Evolutionary conservation across 257 asterid genomes (phyloP).

Genomic region (Solanum tacnaense): DNA sequence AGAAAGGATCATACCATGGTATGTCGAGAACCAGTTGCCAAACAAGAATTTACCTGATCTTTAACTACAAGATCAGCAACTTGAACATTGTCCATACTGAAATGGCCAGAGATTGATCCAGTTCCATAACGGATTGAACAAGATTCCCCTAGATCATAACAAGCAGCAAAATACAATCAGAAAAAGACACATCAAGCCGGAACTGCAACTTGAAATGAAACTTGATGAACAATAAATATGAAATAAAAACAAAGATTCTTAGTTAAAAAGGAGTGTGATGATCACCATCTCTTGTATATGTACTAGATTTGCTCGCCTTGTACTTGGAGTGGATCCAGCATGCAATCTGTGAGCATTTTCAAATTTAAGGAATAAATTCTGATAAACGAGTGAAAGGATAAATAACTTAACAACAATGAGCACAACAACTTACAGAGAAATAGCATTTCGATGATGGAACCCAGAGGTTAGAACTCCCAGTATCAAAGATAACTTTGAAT

Average conservation of each 20-base stretch:
- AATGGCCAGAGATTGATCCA: slow-evolving; percentile 76
- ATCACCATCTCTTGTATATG: slow-evolving; percentile 68
- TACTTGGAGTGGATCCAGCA: slow-evolving; percentile 79
- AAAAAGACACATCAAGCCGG: background rate
- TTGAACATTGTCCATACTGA: slow-evolving; percentile 80
- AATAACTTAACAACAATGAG: background rate
- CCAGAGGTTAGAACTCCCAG: slow-evolving; percentile 98
- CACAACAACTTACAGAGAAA: slow-evolving; percentile 64
- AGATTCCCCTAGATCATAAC: slow-evolving; percentile 45
- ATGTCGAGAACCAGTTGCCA: background rate
- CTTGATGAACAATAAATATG: background rate
- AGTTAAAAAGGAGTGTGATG: background rate
- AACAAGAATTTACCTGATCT: slow-evolving; percentile 58
- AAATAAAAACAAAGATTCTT: background rate
- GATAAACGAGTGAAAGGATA: background rate
- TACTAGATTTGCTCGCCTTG: slow-evolving; percentile 58
- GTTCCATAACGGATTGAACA: slow-evolving; percentile 72
- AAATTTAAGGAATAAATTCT: background rate
- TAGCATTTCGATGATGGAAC: slow-evolving; percentile 89
- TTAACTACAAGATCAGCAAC: slow-evolving; percentile 80
- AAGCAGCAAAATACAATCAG: background rate
- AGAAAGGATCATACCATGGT: background rate
- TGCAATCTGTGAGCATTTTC: slow-evolving; percentile 45
- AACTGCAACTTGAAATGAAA: background rate
- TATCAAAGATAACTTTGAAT: slow-evolving; percentile 78